Base-by-base conservation (phyloP, 257 asterid species). In the Primulina tabacum region DNA sequence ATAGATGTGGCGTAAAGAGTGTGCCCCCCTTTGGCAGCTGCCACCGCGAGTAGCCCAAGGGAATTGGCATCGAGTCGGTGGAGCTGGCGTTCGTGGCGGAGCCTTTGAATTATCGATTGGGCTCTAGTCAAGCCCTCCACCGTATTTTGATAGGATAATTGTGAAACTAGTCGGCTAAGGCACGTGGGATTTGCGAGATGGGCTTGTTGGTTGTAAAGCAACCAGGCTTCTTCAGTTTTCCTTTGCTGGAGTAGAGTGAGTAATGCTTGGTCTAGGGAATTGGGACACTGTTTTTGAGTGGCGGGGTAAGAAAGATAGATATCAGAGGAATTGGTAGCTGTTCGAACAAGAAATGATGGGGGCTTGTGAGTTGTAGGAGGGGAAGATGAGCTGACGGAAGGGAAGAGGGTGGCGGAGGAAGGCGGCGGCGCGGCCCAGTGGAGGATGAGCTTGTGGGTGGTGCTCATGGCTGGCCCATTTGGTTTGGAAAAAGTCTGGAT, bases 51-150 rank as follows among this genome's bases (percentile, higher is more conserved):
- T 21, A 90, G 85, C 65, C 99, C 99, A 66, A 93, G 96, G 30
- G 96, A 93, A 68, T 90, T 93, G 40, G 96, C 92, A 74, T 90
- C 99, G 52, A 93, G 91, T 26, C 92, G 97, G 83, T 89, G 97
- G 71, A 90, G 90, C 86, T 89, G 95, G 58, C 82, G 71, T 71
- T 86, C 92, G 60, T 75, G 74, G 71, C 96, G 95, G 71, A 90
- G 95, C 34, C 96, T 94, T 62, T 88, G 92, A 77, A 93, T 85
- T 24, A 93, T 80, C 21, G 96, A 79, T 72, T 90, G 97, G 12
- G 96, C 99, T 35, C 95, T 80, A 4, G 89, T 76, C 35, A 93
- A 78, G 35, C 87, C 83, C 5, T 83, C 66, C 5, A 82, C 60
- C 52, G 99, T 84, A 62, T 93, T 90, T 33, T 82, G 92, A 74